phyloP scores from a whole-genome alignment of 768 basidiomycete species.

The Rhodosporidiobolus odoratus region DNA sequence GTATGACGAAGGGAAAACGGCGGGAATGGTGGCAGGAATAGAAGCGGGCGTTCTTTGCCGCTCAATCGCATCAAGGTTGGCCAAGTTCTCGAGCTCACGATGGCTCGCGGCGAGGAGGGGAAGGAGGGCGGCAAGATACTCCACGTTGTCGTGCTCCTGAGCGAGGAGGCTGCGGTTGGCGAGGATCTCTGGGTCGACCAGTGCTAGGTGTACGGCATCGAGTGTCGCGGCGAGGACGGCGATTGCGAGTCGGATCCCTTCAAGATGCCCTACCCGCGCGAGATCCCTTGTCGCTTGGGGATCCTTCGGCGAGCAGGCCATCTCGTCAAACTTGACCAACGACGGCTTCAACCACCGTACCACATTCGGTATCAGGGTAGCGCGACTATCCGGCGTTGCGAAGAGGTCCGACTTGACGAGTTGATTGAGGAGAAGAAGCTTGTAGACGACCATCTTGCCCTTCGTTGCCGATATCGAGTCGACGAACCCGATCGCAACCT shows the following conservation, averaged over 20 bases:
- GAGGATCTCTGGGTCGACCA: slow-evolving; percentile 62
- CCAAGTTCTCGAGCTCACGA: slow-evolving; percentile 67
- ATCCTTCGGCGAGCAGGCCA: slow-evolving; percentile 57
- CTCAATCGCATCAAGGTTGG: slow-evolving; percentile 64
- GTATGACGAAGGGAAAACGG: slow-evolving; percentile 88
- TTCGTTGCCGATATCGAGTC: slow-evolving; percentile 72
- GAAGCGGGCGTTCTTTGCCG: slow-evolving; percentile 60
- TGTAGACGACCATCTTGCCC: slow-evolving; percentile 87
- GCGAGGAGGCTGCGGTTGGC: slow-evolving; percentile 60
- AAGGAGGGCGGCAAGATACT: slow-evolving; percentile 71
- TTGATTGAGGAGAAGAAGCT: slow-evolving; percentile 87
- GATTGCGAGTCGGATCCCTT: slow-evolving; percentile 80
- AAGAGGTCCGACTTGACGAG: slow-evolving; percentile 84
- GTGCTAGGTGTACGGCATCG: slow-evolving; percentile 75
- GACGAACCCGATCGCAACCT: slow-evolving; percentile 11
- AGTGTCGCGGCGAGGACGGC: slow-evolving; percentile 84
- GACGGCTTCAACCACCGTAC: slow-evolving; percentile 92
- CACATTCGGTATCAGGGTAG: slow-evolving; percentile 75
- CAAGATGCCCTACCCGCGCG: slow-evolving; percentile 80
- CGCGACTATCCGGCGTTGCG: slow-evolving; percentile 70
- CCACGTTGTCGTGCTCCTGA: slow-evolving; percentile 88
- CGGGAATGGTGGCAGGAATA: slow-evolving; percentile 58
- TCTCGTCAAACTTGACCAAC: slow-evolving; percentile 87
- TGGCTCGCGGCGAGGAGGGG: slow-evolving; percentile 78
- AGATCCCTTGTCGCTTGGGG: slow-evolving; percentile 62